Percentiles rank a stretch among this genome's conserved stretches.
Evolutionary conservation across 108 stramenopile species (phyloP).

Genomic region (Skeletonema potamos): DNA sequence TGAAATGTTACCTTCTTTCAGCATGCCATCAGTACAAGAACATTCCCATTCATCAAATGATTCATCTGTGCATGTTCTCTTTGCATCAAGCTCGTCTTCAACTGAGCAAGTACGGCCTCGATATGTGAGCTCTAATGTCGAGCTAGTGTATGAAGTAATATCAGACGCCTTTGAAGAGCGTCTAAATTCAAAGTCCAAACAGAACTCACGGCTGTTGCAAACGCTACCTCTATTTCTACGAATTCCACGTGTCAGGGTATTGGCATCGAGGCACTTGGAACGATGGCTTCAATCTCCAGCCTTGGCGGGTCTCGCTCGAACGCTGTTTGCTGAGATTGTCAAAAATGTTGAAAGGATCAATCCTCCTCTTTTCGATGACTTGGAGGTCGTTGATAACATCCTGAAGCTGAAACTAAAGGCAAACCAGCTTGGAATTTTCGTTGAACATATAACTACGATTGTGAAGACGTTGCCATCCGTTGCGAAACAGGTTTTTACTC

Average conservation of each 20-base stretch:
- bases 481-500: slow-evolving; percentile 56
- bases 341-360: slow-evolving; percentile 50
- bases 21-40: neutral
- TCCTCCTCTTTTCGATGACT: slow-evolving; percentile 65
- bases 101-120: slow-evolving; percentile 55
- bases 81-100: slow-evolving; percentile 31
- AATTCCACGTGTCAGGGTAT: slow-evolving; percentile 56
- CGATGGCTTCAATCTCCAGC: slow-evolving; percentile 85
- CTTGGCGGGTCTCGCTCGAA: slow-evolving; percentile 68
- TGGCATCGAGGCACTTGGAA: slow-evolving; percentile 59
- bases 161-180: slow-evolving; percentile 49
- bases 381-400: slow-evolving; percentile 61
- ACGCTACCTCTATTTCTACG: slow-evolving; percentile 54
- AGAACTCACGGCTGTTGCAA: slow-evolving; percentile 70
- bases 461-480: slow-evolving; percentile 47
- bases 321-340: slow-evolving; percentile 59
- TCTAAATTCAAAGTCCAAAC: slow-evolving; percentile 72
- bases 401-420: slow-evolving; percentile 73
- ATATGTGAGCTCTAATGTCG: slow-evolving; percentile 56
- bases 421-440: slow-evolving; percentile 60
- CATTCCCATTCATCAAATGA: neutral
- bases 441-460: slow-evolving; percentile 68
- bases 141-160: slow-evolving; percentile 49
- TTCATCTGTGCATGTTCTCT: neutral
- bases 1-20: neutral